Base-by-base conservation (phyloP, 2,329 filamentous ascomycete genomes). In the Penicillium frequentans region DNA sequence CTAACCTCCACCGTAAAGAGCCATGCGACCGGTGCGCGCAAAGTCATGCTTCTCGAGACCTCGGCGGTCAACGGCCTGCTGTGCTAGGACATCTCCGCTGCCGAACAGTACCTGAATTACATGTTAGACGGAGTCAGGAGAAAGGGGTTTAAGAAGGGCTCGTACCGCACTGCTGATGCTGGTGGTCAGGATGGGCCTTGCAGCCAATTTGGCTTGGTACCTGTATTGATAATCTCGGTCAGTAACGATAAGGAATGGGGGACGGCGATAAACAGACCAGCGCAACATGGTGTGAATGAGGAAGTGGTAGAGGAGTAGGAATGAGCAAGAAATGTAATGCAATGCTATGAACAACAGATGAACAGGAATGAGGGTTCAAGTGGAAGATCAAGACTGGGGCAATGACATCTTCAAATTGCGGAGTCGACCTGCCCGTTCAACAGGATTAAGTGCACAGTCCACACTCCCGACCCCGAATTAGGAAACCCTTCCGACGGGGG, bases 61-160 rank as follows among this genome's bases (percentile, higher is more conserved):
- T 69, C 84, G 87, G 74, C 86, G 88, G 78, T 98, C 93, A 58
- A 99, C 90, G 35, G 86, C 82, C 78, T 98, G 93, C 77, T 99
- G 95, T 37, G 95, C 91, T 64, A 96, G 87, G 59, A 89, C 82
- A 78, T 99, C 95, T 68, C 95, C 95, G 14, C 92, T 90, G 57
- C 90, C 93, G 74, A 98, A 99, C 62, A 99, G 87, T 58, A 98
- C 74, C 84, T 87, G 62, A 23, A 24, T 3, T 14, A 19, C 39
- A 9, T 13, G 10, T 13, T n/a, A 37, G 10, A 52, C 8, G 42
- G 26, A 26, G n/a, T 11, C 9, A 26, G 31, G 6, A 19, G 19
- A 5, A 31, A 2, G 19, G 2, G 29, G 33, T 46, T 64, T n/a
- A 67, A 19, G 19, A 29, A 6, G 35, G 4, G 13, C 14, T 66